Percentiles rank a stretch among this genome's conserved stretches.
These are phyloP conservation scores for Aspergillus awamori DNA, from an alignment of 2,329 filamentous ascomycete species.

Conservation along the genomic window DNA sequence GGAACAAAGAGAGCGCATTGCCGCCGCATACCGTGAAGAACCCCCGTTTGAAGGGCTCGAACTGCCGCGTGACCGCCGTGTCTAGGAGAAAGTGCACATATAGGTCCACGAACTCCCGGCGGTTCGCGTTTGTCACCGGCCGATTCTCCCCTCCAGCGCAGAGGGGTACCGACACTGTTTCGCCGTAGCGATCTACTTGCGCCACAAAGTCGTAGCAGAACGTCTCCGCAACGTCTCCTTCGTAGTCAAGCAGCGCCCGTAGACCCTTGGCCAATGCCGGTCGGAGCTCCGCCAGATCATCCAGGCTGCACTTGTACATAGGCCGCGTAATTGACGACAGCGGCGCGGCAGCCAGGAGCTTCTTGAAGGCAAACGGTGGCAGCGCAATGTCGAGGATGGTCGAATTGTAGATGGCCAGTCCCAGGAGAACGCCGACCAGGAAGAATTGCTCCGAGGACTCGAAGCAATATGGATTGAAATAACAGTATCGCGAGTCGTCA, in stretches of 20 bases:
- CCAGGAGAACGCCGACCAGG: slow-evolving; percentile 82
- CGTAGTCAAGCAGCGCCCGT: slow-evolving; percentile 74
- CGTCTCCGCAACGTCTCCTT: slow-evolving; percentile 77
- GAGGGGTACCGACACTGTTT: slow-evolving; percentile 67
- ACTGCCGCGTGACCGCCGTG: slow-evolving; percentile 75
- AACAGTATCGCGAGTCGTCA: slow-evolving; percentile 86
- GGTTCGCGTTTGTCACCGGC: slow-evolving; percentile 80
- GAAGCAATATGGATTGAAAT: slow-evolving; percentile 88
- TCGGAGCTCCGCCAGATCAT: slow-evolving; percentile 80
- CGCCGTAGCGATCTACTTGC: slow-evolving; percentile 76
- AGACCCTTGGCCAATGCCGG: slow-evolving; percentile 76
- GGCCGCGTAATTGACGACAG: slow-evolving; percentile 59
- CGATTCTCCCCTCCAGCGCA: slow-evolving; percentile 72
- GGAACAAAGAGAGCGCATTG: slow-evolving; percentile 83
- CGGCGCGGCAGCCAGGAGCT: slow-evolving; percentile 73
- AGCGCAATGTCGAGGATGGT: slow-evolving; percentile 88
- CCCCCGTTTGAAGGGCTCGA: slow-evolving; percentile 89
- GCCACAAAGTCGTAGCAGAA: slow-evolving; percentile 83
- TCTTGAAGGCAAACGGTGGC: slow-evolving; percentile 86
- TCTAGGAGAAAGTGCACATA: slow-evolving; percentile 83
- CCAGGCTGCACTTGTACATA: slow-evolving; percentile 71
- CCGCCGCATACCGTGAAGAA: slow-evolving; percentile 92
- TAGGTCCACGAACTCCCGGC: slow-evolving; percentile 81
- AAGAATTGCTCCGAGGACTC: slow-evolving; percentile 93
- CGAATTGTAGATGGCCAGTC: slow-evolving; percentile 91